Percentiles rank a stretch among this genome's conserved stretches.
These are phyloP conservation scores for Cercophora scortea DNA, from an alignment of 495 filamentous ascomycete genomes.

Conservation along the genomic window DNA sequence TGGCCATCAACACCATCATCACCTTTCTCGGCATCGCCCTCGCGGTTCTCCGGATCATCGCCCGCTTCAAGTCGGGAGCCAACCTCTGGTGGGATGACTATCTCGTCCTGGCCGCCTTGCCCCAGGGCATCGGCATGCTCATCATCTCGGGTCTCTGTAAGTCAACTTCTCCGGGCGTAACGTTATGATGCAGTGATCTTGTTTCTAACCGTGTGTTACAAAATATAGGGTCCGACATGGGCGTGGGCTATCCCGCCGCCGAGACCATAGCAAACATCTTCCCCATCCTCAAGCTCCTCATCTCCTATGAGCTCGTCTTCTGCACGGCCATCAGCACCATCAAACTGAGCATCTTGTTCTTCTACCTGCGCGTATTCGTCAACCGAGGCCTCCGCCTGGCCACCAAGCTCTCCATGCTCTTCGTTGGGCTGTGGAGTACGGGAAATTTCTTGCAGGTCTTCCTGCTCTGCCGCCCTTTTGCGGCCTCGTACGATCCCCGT, in stretches of 20 bases:
- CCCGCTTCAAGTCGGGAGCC: constrained; percentile 11
- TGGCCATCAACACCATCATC: constrained; percentile 16
- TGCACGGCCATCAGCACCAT: constrained; percentile 9
- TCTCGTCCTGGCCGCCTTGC: constrained; percentile 18
- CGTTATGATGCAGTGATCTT: no score
- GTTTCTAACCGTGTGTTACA: not conserved
- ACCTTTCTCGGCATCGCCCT: constrained; percentile 4
- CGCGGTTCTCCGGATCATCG: constrained; percentile 10
- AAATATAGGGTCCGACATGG: constrained; percentile 10
- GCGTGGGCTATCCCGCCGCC: constrained; percentile 8
- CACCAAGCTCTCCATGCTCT: constrained; percentile 6
- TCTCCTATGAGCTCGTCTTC: constrained; percentile 16
- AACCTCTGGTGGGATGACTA: constrained; percentile 27
- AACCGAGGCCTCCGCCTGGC: constrained; percentile 8
- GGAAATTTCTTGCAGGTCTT: constrained; percentile 18
- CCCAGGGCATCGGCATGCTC: constrained; percentile 18
- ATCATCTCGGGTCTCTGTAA: constrained; percentile 20
- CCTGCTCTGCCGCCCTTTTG: constrained; percentile 16
- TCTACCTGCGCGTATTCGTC: constrained; percentile 22
- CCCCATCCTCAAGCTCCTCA: constrained; percentile 14
- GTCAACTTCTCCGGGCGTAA: constrained; percentile 1
- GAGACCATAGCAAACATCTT: constrained; percentile 5
- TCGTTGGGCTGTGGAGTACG: constrained; percentile 11
- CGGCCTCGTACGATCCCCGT: constrained; percentile 2
- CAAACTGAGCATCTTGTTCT: constrained; percentile 18